A percentile compares a stretch with the other conserved stretches of the same genome.
Evolutionary conservation across 2,329 filamentous ascomycete species (phyloP).

Genomic region (Daldinia sp.): DNA sequence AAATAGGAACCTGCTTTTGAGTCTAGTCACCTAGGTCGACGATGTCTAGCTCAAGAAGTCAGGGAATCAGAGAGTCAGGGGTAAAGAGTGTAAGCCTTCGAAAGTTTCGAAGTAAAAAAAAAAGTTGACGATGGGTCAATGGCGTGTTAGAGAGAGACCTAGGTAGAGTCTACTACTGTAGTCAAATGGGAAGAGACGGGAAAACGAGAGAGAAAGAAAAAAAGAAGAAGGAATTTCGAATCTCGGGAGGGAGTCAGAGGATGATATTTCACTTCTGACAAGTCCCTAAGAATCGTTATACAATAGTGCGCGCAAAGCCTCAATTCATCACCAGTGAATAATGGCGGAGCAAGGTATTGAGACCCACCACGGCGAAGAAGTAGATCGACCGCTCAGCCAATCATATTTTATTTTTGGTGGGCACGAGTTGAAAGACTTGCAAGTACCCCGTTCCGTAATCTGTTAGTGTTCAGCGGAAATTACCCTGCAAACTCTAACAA

Average conservation of each 20-base stretch:
- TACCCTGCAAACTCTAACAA: conserved; percentile 6
- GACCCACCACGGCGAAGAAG: conserved; percentile 35
- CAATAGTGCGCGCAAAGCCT: conserved; percentile 43
- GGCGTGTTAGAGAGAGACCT: conserved; percentile 7
- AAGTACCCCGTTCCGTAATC: conserved; percentile 15
- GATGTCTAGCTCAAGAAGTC: conserved; percentile 31
- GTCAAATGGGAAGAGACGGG: conserved; percentile 27
- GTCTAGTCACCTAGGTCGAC: conserved; percentile 28
- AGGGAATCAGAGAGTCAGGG: conserved; percentile 10
- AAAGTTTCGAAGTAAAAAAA: background rate
- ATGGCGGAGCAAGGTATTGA: conserved; percentile 30
- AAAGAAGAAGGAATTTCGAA: conserved; percentile 9
- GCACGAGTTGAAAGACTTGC: background rate
- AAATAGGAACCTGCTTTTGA: conserved; percentile 18
- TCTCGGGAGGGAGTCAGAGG: conserved; percentile 46
- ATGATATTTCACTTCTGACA: conserved; percentile 46
- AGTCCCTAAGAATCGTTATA: conserved; percentile 33
- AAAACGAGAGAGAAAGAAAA: conserved; percentile 29
- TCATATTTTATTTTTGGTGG: conserved; percentile 11
- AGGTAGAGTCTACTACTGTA: conserved; percentile 6
- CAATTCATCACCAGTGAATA: conserved; percentile 31
- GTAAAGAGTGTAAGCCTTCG: conserved; percentile 31
- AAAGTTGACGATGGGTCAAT: conserved; percentile 22
- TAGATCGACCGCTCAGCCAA: conserved; percentile 34
- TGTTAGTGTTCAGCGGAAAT: conserved; percentile 16